Percentiles rank a stretch among this genome's conserved stretches.
Evolutionary conservation across 202 grass and related monocot species (phyloP).

Genomic region (Saccharum hybrid): DNA sequence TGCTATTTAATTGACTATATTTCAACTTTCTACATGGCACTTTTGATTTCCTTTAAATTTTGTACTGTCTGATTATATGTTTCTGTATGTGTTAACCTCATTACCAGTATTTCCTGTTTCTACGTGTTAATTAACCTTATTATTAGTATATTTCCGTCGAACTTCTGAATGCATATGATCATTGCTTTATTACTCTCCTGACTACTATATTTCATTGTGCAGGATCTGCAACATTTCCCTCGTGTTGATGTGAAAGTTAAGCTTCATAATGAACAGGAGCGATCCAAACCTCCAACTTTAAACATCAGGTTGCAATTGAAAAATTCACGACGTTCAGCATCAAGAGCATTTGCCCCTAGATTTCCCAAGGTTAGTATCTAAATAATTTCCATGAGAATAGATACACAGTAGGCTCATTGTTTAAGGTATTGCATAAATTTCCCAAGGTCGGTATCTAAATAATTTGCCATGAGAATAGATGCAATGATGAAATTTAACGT

Average conservation of each 20-base stretch:
- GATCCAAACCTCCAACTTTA: conserved; percentile 61
- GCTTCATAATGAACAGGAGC: conserved; percentile 61
- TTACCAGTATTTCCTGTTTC: not conserved
- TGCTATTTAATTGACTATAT: conserved; percentile 17
- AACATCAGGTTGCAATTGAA: conserved; percentile 75
- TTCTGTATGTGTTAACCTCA: conserved; percentile 16
- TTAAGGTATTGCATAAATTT: conserved; percentile 52
- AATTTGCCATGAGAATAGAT: conserved; percentile 29
- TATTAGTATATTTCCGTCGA: not conserved
- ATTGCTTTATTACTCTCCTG: conserved; percentile 26
- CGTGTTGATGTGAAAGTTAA: conserved; percentile 64
- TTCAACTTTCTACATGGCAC: not conserved
- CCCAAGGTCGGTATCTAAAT: conserved; percentile 65
- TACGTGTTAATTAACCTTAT: not conserved
- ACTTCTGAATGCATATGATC: conserved; percentile 11
- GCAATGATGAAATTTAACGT: conserved; percentile 14
- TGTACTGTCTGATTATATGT: conserved; percentile 9
- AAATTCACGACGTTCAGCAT: conserved; percentile 60
- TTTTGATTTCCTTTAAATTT: conserved; percentile 17
- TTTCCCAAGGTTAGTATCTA: conserved; percentile 79
- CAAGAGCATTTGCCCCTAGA: conserved; percentile 82
- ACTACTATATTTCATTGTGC: conserved; percentile 43
- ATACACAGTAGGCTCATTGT: not conserved
- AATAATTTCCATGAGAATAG: conserved; percentile 11
- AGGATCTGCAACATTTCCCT: conserved; percentile 93